Conservation (phyloP, 2,329 filamentous ascomycete species). For the Hypomyces rosellus region DNA sequence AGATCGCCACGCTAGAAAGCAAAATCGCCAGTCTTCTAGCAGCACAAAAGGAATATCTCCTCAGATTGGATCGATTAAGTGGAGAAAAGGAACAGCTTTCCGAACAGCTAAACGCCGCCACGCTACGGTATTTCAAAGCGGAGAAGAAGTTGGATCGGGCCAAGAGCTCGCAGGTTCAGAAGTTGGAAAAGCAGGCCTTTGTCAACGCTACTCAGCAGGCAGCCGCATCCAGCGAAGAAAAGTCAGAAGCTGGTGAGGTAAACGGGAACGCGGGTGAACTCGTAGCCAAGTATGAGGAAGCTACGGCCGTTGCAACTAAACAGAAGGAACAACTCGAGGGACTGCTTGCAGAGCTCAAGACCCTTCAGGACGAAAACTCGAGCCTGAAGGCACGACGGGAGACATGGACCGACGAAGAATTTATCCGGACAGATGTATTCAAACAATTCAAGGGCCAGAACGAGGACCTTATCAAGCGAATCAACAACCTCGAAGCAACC, state of each 20-base stretch:
- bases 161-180: slow-evolving; percentile 83
- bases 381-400: slow-evolving; percentile 62
- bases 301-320: slow-evolving; percentile 67
- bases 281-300: slow-evolving; percentile 70
- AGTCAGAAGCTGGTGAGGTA: slow-evolving; percentile 45
- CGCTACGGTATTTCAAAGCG: slow-evolving; percentile 85
- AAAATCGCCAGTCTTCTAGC: slow-evolving; percentile 71
- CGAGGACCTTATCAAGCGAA: slow-evolving; percentile 84
- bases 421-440: slow-evolving; percentile 86
- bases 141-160: slow-evolving; percentile 90
- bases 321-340: slow-evolving; percentile 84
- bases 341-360: slow-evolving; percentile 69
- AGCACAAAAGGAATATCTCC: slow-evolving; percentile 72
- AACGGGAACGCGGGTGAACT: slow-evolving; percentile 58
- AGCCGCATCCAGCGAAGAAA: slow-evolving; percentile 35
- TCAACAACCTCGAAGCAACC: slow-evolving; percentile 85
- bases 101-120: slow-evolving; percentile 81
- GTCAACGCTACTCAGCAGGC: slow-evolving; percentile 54
- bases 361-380: slow-evolving; percentile 71
- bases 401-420: slow-evolving; percentile 83
- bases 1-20: slow-evolving; percentile 65
- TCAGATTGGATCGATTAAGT: slow-evolving; percentile 68
- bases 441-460: slow-evolving; percentile 85
- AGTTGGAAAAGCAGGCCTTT: slow-evolving; percentile 83
- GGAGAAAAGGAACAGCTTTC: slow-evolving; percentile 79